Conservation (phyloP, 495 filamentous ascomycete genomes). For the Penicillium argentinense region DNA sequence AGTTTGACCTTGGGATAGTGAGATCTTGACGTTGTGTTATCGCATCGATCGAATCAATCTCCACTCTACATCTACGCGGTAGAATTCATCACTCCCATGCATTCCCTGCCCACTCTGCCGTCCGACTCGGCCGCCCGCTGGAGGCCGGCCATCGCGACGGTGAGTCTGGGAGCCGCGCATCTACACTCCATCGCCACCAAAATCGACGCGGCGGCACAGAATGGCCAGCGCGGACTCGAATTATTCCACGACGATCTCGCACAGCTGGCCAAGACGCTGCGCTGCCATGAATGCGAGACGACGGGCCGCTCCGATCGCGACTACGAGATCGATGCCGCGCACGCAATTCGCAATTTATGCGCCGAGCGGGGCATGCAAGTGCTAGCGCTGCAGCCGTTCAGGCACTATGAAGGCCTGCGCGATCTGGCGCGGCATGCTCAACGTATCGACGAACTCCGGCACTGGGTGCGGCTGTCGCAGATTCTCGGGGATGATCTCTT, state of each 20-base stretch:
- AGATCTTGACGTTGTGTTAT: not conserved
- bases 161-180: constrained; percentile 21
- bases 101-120: constrained; percentile 16
- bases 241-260: constrained; percentile 31
- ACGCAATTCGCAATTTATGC: constrained; percentile 54
- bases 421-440: constrained; percentile 54
- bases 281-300: constrained; percentile 1
- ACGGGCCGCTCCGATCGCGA: constrained; percentile 18
- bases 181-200: constrained; percentile 23
- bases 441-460: constrained; percentile 53
- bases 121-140: constrained; percentile 14
- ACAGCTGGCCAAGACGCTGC: constrained; percentile 19
- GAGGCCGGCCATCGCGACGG: constrained; percentile 28
- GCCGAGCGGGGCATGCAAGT: constrained; percentile 52
- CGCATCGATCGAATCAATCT: not conserved
- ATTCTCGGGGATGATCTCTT: constrained; percentile 57
- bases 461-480: constrained; percentile 63
- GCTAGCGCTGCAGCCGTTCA: constrained; percentile 69
- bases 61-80: too few species aligned
- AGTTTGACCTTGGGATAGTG: too few species aligned
- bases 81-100: constrained; percentile 11
- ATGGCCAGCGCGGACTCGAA: constrained; percentile 24
- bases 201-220: constrained; percentile 21
- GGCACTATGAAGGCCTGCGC: constrained; percentile 68
- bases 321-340: constrained; percentile 50